phyloP scores from a whole-genome alignment of 345 rosid genomes.

The Euphorbia lathyris region DNA sequence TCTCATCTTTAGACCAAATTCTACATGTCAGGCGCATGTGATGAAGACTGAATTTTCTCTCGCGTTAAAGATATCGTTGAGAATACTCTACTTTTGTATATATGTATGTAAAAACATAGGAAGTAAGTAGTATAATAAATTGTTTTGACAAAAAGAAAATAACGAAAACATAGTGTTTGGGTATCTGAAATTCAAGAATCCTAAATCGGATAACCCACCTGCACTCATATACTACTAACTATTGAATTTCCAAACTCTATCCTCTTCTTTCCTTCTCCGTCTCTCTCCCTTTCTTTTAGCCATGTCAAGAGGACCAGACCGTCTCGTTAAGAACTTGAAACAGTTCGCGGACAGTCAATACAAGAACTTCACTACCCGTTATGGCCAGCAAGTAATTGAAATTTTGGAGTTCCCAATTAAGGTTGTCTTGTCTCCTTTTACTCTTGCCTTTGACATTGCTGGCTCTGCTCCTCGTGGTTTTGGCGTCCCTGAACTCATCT shows the following conservation, averaged over 20 bases:
- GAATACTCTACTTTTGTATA: no score
- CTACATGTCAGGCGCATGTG: no score
- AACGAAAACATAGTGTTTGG: background rate
- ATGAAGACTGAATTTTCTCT: no score
- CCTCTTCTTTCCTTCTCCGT: constrained; percentile 9
- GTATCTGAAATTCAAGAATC: background rate
- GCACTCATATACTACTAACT: background rate
- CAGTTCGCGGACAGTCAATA: constrained; percentile 58
- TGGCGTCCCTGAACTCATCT: constrained; percentile 77
- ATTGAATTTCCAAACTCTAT: background rate
- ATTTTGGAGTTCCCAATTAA: constrained; percentile 73
- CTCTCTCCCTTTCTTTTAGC: constrained; percentile 10
- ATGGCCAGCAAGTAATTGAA: constrained; percentile 67
- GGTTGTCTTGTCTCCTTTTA: constrained; percentile 72
- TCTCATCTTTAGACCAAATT: no score
- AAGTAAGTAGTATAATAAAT: no score
- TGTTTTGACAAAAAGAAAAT: background rate
- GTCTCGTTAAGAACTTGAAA: constrained; percentile 46
- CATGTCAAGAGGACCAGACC: constrained; percentile 66
- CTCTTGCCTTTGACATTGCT: constrained; percentile 81
- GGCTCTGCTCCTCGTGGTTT: constrained; percentile 95
- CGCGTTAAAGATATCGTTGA: no score
- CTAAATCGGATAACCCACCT: background rate
- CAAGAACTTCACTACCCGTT: constrained; percentile 50
- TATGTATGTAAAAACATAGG: no score